Base-by-base conservation (phyloP, 768 basidiomycete genomes). In the Leucocoprinus sp. region DNA sequence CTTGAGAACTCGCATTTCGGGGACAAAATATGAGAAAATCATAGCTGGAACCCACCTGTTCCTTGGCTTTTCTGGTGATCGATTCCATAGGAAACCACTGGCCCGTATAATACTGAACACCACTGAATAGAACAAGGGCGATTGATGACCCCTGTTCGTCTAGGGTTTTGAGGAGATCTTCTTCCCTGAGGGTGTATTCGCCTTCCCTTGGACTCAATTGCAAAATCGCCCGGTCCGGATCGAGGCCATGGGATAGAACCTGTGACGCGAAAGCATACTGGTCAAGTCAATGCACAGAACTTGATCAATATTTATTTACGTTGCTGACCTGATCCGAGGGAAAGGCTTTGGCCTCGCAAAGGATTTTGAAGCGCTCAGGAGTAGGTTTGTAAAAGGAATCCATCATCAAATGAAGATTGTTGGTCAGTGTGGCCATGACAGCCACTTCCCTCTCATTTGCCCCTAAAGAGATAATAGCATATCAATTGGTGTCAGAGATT, bases 231-330 rank as follows among this genome's bases (percentile, higher is more conserved):
- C 77, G 71, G 19, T 71, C 66, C 48, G 87, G 80, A 65, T 83
- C 76, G 59, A 80, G 76, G 45, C 87, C 87, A 66, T 91, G 93
- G 27, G 84, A 69, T 41, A 67, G 61, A 27, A 76, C 87, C 67
- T 98, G 96, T n/a, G 95, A 96, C 45, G 85, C 76, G 59, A 98
- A 90, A 26, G 95, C 96, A 63, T 98, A 98, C 93, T 98, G 58
- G 35, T 46, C 55, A 44, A 55, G 46, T 53, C 29, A 45, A 38
- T 48, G 28, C 14, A 27, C 38, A 43, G 28, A n/a, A 45, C n/a
- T 36, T 29, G 43, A 27, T n/a, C 29, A 43, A 51, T 43, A 47
- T 48, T 48, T 29, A 36, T 48, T 48, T 48, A 48, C 46, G 46
- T 48, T 8, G 39, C 77, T 53, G 45, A 88, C 95, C 71, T 91